phyloP scores from a whole-genome alignment of 345 rosid species.

The Lumnitzera racemosa region DNA sequence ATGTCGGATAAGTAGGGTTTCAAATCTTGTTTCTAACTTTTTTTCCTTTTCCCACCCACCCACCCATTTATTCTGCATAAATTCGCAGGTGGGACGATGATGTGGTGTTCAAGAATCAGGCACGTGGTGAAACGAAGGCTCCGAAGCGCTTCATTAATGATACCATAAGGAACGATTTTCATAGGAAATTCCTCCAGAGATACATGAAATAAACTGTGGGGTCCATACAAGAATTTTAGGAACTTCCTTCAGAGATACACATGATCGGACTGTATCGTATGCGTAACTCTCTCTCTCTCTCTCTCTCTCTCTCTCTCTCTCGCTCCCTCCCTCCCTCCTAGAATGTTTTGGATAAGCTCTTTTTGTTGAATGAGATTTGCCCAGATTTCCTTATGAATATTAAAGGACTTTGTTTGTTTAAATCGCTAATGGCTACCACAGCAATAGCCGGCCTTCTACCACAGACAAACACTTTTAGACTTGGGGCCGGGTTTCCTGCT shows the following conservation, averaged over 20 bases:
- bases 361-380: too few relatives aligned
- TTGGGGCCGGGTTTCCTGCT: too few relatives aligned
- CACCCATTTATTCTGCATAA: neutral
- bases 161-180: slow-evolving; percentile 92
- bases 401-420: too few relatives aligned
- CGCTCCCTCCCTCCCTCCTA: too few relatives aligned
- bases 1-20: neutral
- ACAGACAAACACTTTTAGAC: too few relatives aligned
- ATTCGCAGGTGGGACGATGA: slow-evolving; percentile 92
- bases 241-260: neutral
- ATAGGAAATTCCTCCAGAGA: slow-evolving; percentile 82
- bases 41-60: too few relatives aligned
- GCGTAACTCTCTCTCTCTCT: neutral
- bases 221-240: neutral
- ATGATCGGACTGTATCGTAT: neutral
- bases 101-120: slow-evolving; percentile 97
- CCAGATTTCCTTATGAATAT: too few relatives aligned
- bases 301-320: neutral
- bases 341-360: too few relatives aligned
- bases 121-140: slow-evolving; percentile 90
- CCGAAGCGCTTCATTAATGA: slow-evolving; percentile 97
- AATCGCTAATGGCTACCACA: too few relatives aligned
- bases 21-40: neutral
- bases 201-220: slow-evolving; percentile 63
- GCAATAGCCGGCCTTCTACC: too few relatives aligned